Evolutionary conservation across 1,139 yeast genomes (phyloP), one percentile per base, ranked within the genome.

Genomic region (Nakaseomyces bracarensis): DNA sequence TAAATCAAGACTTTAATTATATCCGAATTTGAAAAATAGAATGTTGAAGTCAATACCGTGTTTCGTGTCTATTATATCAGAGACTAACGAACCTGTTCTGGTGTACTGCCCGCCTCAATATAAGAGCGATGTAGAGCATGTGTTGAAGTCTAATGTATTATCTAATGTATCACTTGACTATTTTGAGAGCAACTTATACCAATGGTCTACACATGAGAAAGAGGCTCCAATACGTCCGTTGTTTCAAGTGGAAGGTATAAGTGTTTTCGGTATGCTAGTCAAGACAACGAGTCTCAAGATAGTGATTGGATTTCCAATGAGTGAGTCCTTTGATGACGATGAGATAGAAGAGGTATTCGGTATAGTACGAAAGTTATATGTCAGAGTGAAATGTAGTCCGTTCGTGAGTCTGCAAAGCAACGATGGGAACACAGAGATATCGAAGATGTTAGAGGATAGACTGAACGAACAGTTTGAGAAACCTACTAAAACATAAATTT

Each of bases 111-210:
- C 51, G 4, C 25, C 26, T 10, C 14, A 33, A 16, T 18, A 43
- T 47, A n/a, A 18, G 43, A 20, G 44, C 3, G 54, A 54, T 26
- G 44, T 53, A 10, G 50, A 60, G 21, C 43, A 47, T 20, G 55
- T 49, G 6, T 41, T 60, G 20, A 54, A 58, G 38, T 58, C 47
- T 42, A 58, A 59, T 42, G 56, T 58, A 4, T 46, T 58, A 15
- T 55, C 63, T 1, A 58, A 60, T 41, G 51, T 56, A 26, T 52
- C 64, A 1, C 31, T 59, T 28, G 64, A 60, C 29, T 59, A 57
- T 38, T 59, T 60, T 38, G 57, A 53, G n/a, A 57, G 60, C 43
- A 46, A 48, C 21, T 41, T 57, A 27, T 53, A 51, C 26, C 49
- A 51, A 9, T 55, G 57, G 55, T 23, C 45, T 16, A 38, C 42